These are phyloP conservation scores for Metarhizium humberi DNA, from an alignment of 2,329 filamentous ascomycete species.

Conservation along the genomic window DNA sequence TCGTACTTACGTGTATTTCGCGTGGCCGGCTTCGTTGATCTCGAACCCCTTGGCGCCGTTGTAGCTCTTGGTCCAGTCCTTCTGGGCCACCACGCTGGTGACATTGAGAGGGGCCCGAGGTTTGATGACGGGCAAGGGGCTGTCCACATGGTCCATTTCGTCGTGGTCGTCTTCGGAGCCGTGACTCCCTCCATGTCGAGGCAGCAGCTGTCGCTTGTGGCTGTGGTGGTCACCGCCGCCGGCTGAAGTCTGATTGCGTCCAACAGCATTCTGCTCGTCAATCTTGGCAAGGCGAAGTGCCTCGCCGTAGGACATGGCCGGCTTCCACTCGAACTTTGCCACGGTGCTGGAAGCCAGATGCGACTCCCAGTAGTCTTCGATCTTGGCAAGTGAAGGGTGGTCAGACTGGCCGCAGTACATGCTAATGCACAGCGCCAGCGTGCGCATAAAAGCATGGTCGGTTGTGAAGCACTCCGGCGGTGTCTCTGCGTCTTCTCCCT, in stretches of 20 bases:
- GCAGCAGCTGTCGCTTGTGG: not conserved
- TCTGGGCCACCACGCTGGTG: constrained; percentile 19
- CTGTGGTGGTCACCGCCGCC: not conserved
- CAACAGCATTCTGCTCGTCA: constrained; percentile 11
- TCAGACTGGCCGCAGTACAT: constrained; percentile 18
- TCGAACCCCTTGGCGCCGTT: constrained; percentile 44
- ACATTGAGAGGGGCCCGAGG: constrained; percentile 17
- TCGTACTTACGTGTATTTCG: constrained; percentile 12
- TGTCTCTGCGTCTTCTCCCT: constrained; percentile 9
- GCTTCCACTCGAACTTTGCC: constrained; percentile 13
- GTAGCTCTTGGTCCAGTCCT: constrained; percentile 31
- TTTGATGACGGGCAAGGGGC: constrained; percentile 14
- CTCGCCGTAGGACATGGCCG: constrained; percentile 18
- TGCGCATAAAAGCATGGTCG: constrained; percentile 20
- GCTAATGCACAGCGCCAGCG: constrained; percentile 24
- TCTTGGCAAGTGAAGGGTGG: constrained; percentile 7
- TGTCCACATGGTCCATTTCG: constrained; percentile 5
- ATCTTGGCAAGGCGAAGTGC: constrained; percentile 13
- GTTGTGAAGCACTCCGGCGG: constrained; percentile 18
- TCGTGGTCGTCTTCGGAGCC: not conserved
- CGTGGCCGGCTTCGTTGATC: constrained; percentile 27
- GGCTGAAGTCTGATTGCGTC: not conserved
- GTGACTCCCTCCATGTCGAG: not conserved
- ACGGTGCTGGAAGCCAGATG: constrained; percentile 20
- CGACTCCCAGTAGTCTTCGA: constrained; percentile 19